phyloP scores from a whole-genome alignment of 1,284 basidiomycete species.

The Gastroboletus turbinatus region DNA sequence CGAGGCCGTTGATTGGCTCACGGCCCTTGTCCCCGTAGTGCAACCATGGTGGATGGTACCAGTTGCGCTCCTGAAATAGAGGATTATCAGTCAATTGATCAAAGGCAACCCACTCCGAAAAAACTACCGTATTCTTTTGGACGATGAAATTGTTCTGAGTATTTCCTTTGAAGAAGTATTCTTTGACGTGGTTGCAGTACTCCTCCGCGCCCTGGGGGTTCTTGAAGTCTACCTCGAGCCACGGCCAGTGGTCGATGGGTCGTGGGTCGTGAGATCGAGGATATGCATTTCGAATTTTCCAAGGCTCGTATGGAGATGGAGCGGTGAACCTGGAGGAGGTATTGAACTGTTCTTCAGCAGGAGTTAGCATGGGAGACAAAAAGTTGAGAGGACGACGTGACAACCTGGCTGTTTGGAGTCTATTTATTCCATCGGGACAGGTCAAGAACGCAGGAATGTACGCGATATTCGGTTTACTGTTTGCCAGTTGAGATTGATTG shows the following conservation, averaged over 20 bases:
- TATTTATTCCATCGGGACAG: no score
- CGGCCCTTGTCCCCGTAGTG: neutral
- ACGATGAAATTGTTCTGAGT: neutral
- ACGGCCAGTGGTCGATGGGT: neutral
- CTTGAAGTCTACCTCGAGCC: neutral
- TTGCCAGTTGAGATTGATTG: no score
- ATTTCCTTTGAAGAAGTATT: neutral
- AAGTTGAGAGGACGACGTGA: neutral
- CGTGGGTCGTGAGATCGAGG: neutral
- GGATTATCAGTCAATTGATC: neutral
- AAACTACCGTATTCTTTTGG: neutral
- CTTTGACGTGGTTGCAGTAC: neutral
- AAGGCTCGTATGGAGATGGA: neutral
- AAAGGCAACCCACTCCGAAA: neutral
- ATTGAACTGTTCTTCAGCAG: neutral
- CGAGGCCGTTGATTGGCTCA: neutral
- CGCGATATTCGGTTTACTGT: no score
- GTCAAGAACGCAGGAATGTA: no score
- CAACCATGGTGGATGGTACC: neutral
- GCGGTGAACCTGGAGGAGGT: neutral
- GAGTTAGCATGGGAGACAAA: neutral
- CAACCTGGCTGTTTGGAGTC: neutral
- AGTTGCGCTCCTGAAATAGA: neutral
- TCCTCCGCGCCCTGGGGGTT: neutral
- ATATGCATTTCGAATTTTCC: neutral